These are phyloP conservation scores for Phialemonium atrogriseum DNA, from an alignment of 2,329 filamentous ascomycete genomes.

Conservation along the genomic window DNA sequence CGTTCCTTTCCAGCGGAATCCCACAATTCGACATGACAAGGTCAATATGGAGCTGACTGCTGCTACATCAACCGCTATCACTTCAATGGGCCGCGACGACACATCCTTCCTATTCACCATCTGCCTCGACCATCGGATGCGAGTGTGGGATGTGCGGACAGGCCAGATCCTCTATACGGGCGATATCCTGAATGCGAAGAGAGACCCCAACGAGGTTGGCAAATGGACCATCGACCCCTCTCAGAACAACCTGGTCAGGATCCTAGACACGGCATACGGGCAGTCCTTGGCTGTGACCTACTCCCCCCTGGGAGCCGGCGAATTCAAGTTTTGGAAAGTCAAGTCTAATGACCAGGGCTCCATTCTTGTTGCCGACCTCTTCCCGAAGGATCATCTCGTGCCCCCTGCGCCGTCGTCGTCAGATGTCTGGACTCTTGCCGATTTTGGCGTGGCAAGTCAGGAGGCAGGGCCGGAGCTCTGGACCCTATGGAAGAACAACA, in stretches of 20 bases:
- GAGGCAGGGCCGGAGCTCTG: slow-evolving; percentile 54
- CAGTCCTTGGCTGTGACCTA: slow-evolving; percentile 64
- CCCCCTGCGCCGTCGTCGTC: slow-evolving; percentile 63
- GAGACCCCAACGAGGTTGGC: slow-evolving; percentile 59
- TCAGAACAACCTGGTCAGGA: slow-evolving; percentile 66
- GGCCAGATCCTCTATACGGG: slow-evolving; percentile 69
- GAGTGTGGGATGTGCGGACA: slow-evolving; percentile 81
- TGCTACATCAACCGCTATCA: slow-evolving; percentile 53
- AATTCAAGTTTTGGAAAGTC: slow-evolving; percentile 91
- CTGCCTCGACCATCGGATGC: slow-evolving; percentile 79
- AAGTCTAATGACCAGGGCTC: slow-evolving; percentile 56
- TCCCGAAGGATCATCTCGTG: slow-evolving; percentile 52
- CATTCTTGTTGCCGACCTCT: slow-evolving; percentile 63
- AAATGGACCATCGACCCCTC: slow-evolving; percentile 73
- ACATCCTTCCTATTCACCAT: slow-evolving; percentile 63
- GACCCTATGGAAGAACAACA: slow-evolving; percentile 80
- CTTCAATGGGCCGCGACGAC: slow-evolving; percentile 39
- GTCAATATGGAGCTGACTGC: slow-evolving; percentile 59
- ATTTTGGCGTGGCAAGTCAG: slow-evolving; percentile 55
- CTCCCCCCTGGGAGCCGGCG: slow-evolving; percentile 76
- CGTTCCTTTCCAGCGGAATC: slow-evolving; percentile 56
- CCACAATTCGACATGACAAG: slow-evolving; percentile 56
- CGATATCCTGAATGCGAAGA: slow-evolving; percentile 65
- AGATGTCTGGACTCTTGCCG: slow-evolving; percentile 71
- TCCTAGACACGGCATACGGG: slow-evolving; percentile 52